Percentiles rank a stretch among this genome's conserved stretches.
These are phyloP conservation scores for Linnemannia elongata DNA, from an alignment of 192 early-diverging fungal genomes.

Conservation along the genomic window DNA sequence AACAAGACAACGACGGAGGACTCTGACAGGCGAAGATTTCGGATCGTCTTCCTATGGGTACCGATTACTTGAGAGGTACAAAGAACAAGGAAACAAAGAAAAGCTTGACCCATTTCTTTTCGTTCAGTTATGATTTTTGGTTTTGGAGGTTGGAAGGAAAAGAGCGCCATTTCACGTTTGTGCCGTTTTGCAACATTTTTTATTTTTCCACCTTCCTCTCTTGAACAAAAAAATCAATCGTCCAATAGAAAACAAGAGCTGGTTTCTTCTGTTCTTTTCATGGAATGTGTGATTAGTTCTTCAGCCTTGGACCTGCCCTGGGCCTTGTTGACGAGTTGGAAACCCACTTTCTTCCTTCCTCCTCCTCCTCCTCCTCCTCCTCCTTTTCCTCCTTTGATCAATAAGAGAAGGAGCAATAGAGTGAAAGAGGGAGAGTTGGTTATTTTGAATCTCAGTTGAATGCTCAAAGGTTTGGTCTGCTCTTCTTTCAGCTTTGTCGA, in stretches of 20 bases:
- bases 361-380: too few species aligned
- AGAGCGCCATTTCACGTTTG: background rate
- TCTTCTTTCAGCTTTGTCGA: background rate
- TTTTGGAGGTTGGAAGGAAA: background rate
- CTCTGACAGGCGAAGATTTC: background rate
- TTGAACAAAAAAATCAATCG: background rate
- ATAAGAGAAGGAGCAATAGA: background rate
- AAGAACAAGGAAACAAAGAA: background rate
- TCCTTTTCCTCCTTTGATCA: too few species aligned
- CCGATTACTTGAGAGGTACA: background rate
- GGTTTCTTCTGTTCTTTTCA: background rate
- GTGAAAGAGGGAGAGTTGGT: background rate
- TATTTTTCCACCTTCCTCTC: background rate
- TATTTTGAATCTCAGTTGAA: background rate
- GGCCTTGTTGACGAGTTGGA: background rate
- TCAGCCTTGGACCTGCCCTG: background rate
- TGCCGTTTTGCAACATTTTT: background rate
- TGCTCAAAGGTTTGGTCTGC: background rate
- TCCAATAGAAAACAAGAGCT: background rate
- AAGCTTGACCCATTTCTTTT: background rate
- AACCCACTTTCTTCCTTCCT: background rate
- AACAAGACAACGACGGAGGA: too few species aligned
- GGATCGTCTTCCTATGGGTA: slow-evolving; percentile 5
- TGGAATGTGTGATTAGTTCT: background rate
- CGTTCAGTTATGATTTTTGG: background rate